phyloP scores from a whole-genome alignment of 208 protist genomes.

The Wallacemonas sp. region DNA sequence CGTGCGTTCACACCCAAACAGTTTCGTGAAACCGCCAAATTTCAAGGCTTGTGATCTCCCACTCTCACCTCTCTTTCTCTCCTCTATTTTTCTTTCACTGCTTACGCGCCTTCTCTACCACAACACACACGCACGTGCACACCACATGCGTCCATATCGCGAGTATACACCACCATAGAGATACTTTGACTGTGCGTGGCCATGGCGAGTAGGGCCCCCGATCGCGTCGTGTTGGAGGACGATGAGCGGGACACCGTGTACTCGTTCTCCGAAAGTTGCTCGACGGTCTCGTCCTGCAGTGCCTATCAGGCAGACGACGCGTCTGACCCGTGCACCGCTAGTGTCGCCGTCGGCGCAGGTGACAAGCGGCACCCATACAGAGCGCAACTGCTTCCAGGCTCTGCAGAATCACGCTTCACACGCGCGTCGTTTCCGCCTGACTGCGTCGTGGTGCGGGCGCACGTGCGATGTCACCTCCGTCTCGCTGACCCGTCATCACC shows the following conservation, averaged over 20 bases:
- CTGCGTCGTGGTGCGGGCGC: background rate
- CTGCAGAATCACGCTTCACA: background rate
- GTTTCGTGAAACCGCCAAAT: no score
- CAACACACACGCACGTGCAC: no score
- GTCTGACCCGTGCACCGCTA: background rate
- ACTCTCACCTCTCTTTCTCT: no score
- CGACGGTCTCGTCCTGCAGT: background rate
- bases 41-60: no score
- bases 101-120: no score
- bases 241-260: conserved; percentile 13
- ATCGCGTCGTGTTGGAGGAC: background rate
- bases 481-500: background rate
- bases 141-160: no score
- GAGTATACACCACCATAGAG: no score
- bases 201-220: background rate
- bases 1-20: no score
- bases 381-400: no score
- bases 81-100: no score
- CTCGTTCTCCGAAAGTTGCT: conserved; percentile 17
- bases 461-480: conserved; percentile 8
- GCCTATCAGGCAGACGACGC: background rate
- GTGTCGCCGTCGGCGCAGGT: background rate
- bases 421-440: background rate
- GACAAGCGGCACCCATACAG: background rate
- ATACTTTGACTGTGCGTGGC: no score